Evolutionary conservation across 2,329 filamentous ascomycete genomes (phyloP).

Genomic region (Colletotrichum tropicicola): DNA sequence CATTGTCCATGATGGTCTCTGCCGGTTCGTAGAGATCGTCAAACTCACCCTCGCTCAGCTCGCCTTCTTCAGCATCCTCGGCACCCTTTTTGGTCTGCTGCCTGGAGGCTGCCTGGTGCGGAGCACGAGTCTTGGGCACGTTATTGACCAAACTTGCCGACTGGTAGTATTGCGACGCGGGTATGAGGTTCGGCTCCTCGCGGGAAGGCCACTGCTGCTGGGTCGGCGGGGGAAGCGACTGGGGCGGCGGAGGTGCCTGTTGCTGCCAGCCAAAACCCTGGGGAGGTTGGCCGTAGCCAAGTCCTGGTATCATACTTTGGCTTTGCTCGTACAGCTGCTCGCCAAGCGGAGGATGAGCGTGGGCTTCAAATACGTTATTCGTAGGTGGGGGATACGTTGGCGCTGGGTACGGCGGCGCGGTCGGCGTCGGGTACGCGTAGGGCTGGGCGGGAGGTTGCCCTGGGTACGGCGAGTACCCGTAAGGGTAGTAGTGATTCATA

Average conservation of each 20-base stretch:
- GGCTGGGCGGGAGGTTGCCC: slow-evolving; percentile 33
- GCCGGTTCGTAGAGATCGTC: slow-evolving; percentile 64
- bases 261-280: slow-evolving; percentile 16
- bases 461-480: slow-evolving; percentile 43
- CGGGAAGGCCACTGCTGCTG: slow-evolving; percentile 17
- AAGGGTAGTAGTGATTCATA: slow-evolving; percentile 51
- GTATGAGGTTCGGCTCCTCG: slow-evolving; percentile 30
- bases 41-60: slow-evolving; percentile 76
- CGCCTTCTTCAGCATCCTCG: slow-evolving; percentile 69
- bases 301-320: slow-evolving; percentile 36
- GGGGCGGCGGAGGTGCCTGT: neutral
- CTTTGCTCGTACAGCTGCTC: slow-evolving; percentile 30
- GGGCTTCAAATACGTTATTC: neutral
- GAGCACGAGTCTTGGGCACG: slow-evolving; percentile 1
- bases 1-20: neutral
- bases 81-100: neutral
- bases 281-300: slow-evolving; percentile 29
- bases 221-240: neutral
- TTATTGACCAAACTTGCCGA: slow-evolving; percentile 31
- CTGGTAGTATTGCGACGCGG: slow-evolving; percentile 30
- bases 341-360: neutral
- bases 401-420: slow-evolving; percentile 11
- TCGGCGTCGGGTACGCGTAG: slow-evolving; percentile 20
- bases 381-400: slow-evolving; percentile 10
- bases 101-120: neutral